Conservation (phyloP, 306 rosid genomes). For the Ormosia emarginata region DNA sequence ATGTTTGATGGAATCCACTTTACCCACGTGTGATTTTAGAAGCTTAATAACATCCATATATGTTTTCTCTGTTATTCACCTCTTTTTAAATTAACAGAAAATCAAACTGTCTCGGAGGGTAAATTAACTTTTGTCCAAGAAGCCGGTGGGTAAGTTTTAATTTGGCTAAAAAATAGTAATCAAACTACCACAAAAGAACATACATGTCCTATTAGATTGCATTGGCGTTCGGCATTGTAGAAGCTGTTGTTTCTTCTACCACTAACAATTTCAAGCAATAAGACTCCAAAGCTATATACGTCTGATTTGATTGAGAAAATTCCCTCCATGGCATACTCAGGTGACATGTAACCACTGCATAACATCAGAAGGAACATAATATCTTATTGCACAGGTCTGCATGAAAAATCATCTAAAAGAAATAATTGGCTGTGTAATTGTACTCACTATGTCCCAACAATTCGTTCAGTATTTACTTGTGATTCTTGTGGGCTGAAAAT, state of each 20-base stretch:
- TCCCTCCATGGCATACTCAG: constrained; percentile 29
- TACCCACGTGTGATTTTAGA: not conserved
- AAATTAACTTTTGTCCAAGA: not conserved
- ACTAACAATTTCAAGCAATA: constrained; percentile 24
- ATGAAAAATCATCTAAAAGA: not conserved
- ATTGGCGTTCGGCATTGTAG: not conserved
- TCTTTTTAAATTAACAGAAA: not conserved
- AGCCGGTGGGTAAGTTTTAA: not conserved
- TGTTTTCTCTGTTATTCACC: not conserved
- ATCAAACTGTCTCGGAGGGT: not conserved
- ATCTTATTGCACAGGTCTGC: not conserved
- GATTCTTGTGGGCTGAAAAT: not conserved
- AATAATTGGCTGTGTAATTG: not conserved
- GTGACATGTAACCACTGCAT: constrained; percentile 24
- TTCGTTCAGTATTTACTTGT: not conserved
- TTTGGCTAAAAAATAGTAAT: not conserved
- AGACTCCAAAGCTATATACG: constrained; percentile 19
- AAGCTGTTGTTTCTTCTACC: constrained; percentile 26
- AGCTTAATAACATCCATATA: not conserved
- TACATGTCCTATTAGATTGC: constrained; percentile 17
- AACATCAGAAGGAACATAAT: not conserved
- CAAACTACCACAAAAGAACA: not conserved
- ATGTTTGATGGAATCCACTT: not conserved
- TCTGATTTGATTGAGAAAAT: constrained; percentile 23
- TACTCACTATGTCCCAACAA: constrained; percentile 37